Base-by-base conservation (phyloP, 1,139 yeast genomes). In the Lodderomyces pseudojiufengensis region DNA sequence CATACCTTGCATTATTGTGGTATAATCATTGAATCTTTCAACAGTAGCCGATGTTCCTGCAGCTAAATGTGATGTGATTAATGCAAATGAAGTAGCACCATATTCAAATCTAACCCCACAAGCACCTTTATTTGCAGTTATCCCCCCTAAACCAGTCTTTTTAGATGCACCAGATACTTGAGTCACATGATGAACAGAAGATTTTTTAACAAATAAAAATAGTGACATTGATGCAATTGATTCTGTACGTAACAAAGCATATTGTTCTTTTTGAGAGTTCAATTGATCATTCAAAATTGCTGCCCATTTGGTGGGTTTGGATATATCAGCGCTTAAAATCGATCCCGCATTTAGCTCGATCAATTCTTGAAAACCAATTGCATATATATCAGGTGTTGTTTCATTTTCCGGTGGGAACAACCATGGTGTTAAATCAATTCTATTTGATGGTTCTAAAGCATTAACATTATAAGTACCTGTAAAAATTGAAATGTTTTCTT, bases 11-110 rank as follows among this genome's bases (percentile, higher is more conserved):
- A 82, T 72, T 29, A 92, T 80, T 0, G 95, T 82, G 49, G 83
- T 80, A 59, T 80, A 94, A 54, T 94, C 96, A 49, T 83, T 85
- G 51, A 80, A 92, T 39, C 98, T 70, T 57, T 94, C 98, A 25
- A 84, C 86, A 6, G 78, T 75, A 44, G 94, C 94, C 44, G 76
- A 78, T 34, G 79, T 66, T 0, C 98, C 99, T 0, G 98, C 98
- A 2, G 98, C 97, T 47, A 94, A 68, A 63, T 94, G 98, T 1
- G 96, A 84, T 3, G 88, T 87, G n/a, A 94, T 65, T 46, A 90
- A 75, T 41, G 94, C 88, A 46, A 94, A 73, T 20, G 80, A 76
- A 0, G 95, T 85, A 35, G 80, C 78, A 1, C 94, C 87, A 57
- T 73, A 86, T 29, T 75, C 73, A 52, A 87, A 80, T 45, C 95